Base-by-base conservation (phyloP, 1,284 basidiomycete species). In the Ganoderma boninense region DNA sequence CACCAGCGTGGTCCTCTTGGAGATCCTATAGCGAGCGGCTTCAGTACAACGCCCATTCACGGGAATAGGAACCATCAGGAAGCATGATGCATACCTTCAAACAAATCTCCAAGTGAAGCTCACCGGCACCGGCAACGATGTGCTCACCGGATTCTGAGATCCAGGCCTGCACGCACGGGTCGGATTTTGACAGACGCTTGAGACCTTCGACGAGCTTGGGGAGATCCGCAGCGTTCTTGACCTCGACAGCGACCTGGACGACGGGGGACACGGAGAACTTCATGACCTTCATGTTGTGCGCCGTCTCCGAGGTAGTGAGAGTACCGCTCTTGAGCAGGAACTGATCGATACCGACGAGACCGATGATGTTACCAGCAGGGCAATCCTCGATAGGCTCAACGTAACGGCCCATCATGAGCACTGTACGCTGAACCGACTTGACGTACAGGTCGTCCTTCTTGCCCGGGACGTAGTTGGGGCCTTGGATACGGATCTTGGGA, bases 281-380 rank as follows among this genome's bases (percentile, higher is more conserved):
- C 97, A 99, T 99, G 85, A 99, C 97, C 88, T 89, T 96, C 96
- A 99, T 98, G 91, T 99, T 99, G 91, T 99, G 98, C 66, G 98
- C 98, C 69, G 97, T 98, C 87, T 99, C 98, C 70, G 96, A 97
- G 74, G 94, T 92, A 75, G 98, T 99, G 79, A 99, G 92, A 76
- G 98, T 99, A 85, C 98, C 97, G 78, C 92, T 96, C 92, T 99
- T 99, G 85, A 99, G 94, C 87, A 99, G 87, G 95, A 99, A 99
- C 87, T 99, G 98, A 87, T 99, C 98, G 80, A 99, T 95, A 90
- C 98, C 98, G 86, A 99, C 97, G 81, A 99, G 95, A 91, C 98
- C 98, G 77, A 97, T 86, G 79, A 99, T 99, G 91, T 99, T 99
- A 82, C 98, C 98, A 76, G 97, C 93, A 61, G 97, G 98, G 86